Base-by-base conservation (phyloP, 2,329 filamentous ascomycete genomes). In the Paraphoma chrysanthemicola region DNA sequence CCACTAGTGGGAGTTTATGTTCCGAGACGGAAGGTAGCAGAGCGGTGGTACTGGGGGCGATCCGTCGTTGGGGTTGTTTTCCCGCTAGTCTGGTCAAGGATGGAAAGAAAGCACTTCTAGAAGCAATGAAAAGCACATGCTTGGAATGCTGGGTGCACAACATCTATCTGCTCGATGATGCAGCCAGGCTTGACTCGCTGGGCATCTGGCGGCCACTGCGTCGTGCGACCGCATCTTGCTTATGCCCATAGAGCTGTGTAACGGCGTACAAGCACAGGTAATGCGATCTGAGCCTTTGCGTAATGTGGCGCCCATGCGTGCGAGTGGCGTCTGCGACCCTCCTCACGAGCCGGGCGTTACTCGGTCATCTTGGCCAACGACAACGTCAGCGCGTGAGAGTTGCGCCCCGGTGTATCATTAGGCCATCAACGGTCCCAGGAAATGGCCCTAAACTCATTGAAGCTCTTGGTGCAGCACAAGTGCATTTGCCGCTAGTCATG, bases 211-310 rank as follows among this genome's bases (percentile, higher is more conserved):
- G 42, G 44, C 43, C 48, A 12, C 29, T 30, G 58, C 45, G 57
- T 48, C 36, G 57, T 64, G 55, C 48, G 46, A 61, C 53, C 16
- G 41, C 31, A 57, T 53, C 52, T 60, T 58, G 54, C 49, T 53
- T 49, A 52, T 59, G 47, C 52, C 51, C 44, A 50, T 49, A 49
- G 53, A 46, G 42, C 51, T 42, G 57, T 59, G 57, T 57, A 57
- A 48, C 57, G 41, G 17, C 42, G 51, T 43, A 53, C 50, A 54
- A 44, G 51, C 44, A 53, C 50, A 54, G 33, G 44, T 44, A 52
- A 55, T 60, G 38, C 17, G 62, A 63, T 62, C 39, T 56, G 52
- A 45, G 51, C 36, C 53, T 56, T 47, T 54, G 54, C 46, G 42
- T 51, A 23, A 29, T 53, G 57, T 64, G 60, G 57, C 59, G 57